Base-by-base conservation (phyloP, 1,139 yeast species). In the Yamadazyma blattariae region DNA sequence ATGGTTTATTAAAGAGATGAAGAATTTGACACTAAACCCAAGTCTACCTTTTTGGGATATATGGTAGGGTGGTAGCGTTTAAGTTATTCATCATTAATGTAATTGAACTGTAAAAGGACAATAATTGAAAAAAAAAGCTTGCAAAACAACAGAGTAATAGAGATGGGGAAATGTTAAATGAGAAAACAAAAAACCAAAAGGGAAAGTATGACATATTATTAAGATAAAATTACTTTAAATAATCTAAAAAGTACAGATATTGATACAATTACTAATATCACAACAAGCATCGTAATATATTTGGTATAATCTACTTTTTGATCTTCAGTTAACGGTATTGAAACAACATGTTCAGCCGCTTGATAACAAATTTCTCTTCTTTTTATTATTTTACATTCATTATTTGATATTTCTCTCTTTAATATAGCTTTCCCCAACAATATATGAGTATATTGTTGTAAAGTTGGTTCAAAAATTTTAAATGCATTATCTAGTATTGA, bases 331-430 rank as follows among this genome's bases (percentile, higher is more conserved):
- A 67, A 51, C 2, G 75, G 75, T 20, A 70, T 69, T 40, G 67
- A 59, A 8, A 68, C 68, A 21, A 69, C 73, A 40, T 64, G 63
- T 34, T 65, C 72, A 1, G 71, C 68, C 1, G 75, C 74, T 42
- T 58, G 69, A 36, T 52, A 61, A 36, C 76, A 70, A 16, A 69
- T 53, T 13, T 62, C 63, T 42, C 76, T 50, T 37, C 76, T 50
- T 33, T 50, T 54, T 21, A 69, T 55, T 27, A 68, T 47, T 40
- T 56, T 61, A 42, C 74, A 69, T 27, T 63, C 63, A 4, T 36
- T 26, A 3, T 39, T 47, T n/a, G 47, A 47, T 18, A 70, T 51
- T 3, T 62, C 64, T 37, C 65, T 46, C 42, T 67, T 67, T 38
- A 70, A 51, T 18, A 70, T 69, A 23, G 72, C 74, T 43, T 56